Evolutionary conservation across 169 alveolate species (phyloP), one percentile per base, ranked within the genome.

Genomic region (Sarcocystis neurona): DNA sequence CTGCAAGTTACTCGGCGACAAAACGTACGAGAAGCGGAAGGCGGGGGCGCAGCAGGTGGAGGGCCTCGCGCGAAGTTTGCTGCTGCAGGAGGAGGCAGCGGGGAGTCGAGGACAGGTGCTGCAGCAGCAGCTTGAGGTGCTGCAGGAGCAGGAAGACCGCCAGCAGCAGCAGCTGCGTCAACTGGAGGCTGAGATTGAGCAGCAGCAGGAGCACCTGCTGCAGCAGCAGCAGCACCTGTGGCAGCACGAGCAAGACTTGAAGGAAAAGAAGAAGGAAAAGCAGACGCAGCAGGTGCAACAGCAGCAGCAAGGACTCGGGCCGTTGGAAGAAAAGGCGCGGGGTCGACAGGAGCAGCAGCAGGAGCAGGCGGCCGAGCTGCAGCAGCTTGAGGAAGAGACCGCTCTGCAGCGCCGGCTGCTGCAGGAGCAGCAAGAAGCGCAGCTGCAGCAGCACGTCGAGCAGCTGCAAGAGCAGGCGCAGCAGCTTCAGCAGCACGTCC

Each of bases 21-120:
- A 87, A 50, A 87, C 85, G 79, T 85, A 85, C 39, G 93, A 90
- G 46, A 90, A 85, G 88, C 80, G 93, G 82, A 90, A 82, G 80
- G 85, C 82, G 0, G 93, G 87, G 34, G 91, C 91, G 0, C 91
- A 85, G 41, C 89, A 89, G 60, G 58, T 90, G 8, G 91, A 90
- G 75, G 72, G 70, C 48, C 87, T 72, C 32, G 53, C 85, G 15
- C 70, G 74, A 23, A 27, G 10, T 32, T 5, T 12, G 32, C 48
- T 72, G n/a, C 58, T 39, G 30, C 82, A 39, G 56, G 41, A 15
- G 23, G 6, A 20, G 37, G 82, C 53, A 58, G 47, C 43, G 75
- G 63, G 66, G 80, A 84, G 32, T 78, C 63, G n/a, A 34, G 30
- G 63, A 20, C 20, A 53, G 63, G 30, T 53, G 63, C n/a, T 23